Percentiles rank a stretch among this genome's conserved stretches.
Conservation (phyloP, 176 grass and related monocot genomes). For the Carex myosuroides region DNA sequence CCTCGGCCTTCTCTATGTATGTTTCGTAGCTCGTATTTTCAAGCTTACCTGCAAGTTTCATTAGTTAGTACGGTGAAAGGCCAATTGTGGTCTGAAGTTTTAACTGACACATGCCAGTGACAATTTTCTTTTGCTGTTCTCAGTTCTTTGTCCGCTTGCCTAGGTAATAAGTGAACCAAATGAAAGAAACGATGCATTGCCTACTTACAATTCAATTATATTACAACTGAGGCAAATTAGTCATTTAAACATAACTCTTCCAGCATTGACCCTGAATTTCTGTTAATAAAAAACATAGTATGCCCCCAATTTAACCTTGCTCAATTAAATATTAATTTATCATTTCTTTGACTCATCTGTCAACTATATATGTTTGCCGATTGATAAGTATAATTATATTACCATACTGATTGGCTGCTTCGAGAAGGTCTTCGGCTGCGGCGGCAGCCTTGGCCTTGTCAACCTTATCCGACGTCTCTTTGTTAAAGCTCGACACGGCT, state of each 20-base stretch:
- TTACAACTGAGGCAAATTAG: background rate
- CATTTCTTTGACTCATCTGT: background rate
- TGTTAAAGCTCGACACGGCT: conserved; percentile 21
- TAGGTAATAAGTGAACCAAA: background rate
- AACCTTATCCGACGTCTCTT: conserved; percentile 17
- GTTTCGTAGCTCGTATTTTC: conserved; percentile 11
- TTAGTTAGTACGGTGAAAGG: background rate
- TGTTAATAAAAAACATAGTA: background rate
- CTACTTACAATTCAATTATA: background rate
- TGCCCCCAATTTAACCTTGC: background rate
- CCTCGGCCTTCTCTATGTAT: conserved; percentile 30
- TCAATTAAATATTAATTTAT: background rate
- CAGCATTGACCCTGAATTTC: background rate
- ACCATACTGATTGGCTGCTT: conserved; percentile 29
- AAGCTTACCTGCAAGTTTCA: conserved; percentile 21
- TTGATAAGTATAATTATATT: conserved; percentile 2
- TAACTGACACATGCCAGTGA: background rate
- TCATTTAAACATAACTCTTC: background rate
- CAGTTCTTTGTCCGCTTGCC: background rate
- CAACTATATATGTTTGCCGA: background rate
- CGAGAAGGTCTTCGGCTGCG: conserved; percentile 25
- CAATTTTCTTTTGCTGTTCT: background rate
- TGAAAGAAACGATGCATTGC: background rate
- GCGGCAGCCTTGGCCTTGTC: conserved; percentile 25
- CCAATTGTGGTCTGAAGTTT: background rate